Evolutionary conservation across 2,329 filamentous ascomycete species (phyloP), one percentile per base, ranked within the genome.

Genomic region (Coniochaeta sp.): DNA sequence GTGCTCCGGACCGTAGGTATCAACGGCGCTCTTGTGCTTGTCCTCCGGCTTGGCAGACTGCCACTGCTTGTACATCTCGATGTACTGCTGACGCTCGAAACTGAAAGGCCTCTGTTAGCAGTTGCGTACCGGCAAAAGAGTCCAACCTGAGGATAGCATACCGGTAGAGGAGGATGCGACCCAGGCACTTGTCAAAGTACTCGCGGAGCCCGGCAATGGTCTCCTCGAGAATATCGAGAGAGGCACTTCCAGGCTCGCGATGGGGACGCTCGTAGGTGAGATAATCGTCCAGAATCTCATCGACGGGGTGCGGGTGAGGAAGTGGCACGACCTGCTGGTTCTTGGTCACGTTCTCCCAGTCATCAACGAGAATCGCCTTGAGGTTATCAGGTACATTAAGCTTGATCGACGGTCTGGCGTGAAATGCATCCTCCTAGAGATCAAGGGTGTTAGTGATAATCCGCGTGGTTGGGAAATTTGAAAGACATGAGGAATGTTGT

Each of bases 281-380:
- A 72, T 97, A 99, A 64, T 93, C 89, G 57, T 91, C 82, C 17
- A 99, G 78, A 63, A 99, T 91, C 65, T 85, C 78, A 64, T 83
- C 85, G 62, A 95, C 91, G 1, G 93, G 86, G 58, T 88, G 84
- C 31, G 82, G 79, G 55, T 91, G 88, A 0, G 95, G 95, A 17
- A 99, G 80, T 1, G 90, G 88, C 34, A 97, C 91, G 4, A 98
- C 86, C 70, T 93, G 90, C 67, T 91, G 86, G 71, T 96, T 95
- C 77, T 97, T 98, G 60, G 95, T 99, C 63, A 99, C 87, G 68
- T 97, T 96, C 74, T 99, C 95, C 95, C 95, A 99, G 73, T 99
- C 95, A 71, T 99, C 95, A 24, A 99, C 95, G 3, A 99, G 85
- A 64, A 96, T 83, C 17, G 90, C 91, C 77, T 98, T 97, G 65